Evolutionary conservation across 176 grass and related monocot genomes (phyloP), one percentile per base, ranked within the genome.

Genomic region (Areca catechu): DNA sequence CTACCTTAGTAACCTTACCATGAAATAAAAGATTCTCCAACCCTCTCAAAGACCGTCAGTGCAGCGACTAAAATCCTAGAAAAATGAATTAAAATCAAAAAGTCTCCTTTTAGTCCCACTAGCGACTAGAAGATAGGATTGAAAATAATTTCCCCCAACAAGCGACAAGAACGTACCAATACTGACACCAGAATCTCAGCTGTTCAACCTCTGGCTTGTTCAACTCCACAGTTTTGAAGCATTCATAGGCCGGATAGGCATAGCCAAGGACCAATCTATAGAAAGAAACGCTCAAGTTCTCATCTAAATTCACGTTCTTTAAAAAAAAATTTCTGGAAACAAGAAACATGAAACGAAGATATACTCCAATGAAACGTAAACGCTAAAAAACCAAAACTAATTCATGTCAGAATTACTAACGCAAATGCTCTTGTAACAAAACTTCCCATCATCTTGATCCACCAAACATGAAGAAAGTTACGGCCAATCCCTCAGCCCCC

Each of bases 11-110:
- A 47, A 25, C 4, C 58, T 22, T 62, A 72, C 70, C 70, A 72
- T 72, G 70, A 72, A 23, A 72, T 21, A 28, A 72, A 72, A 55
- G 50, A 51, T 22, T 72, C 70, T 5, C 49, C 27, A 28, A 72
- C 24, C 50, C 70, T 60, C 58, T 72, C 70, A 27, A 72, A 62
- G 19, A 72, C 50, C 1, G 58, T 62, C 18, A 72, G 28, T 16
- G 24, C 57, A 54, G 70, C 70, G 19, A 62, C 57, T 54, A 72
- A 54, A 72, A 72, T 72, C 70, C 70, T 72, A 62, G 62, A 62
- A 24, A 62, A 62, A 62, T n/a, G 68, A 58, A 81, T 29, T 69
- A 52, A 65, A 62, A 65, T 15, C 74, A 51, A 58, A 48, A 15
- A 58, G 34, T 43, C 7, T 43, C 9, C 34, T 43, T 43, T 43